Percentiles rank a stretch among this genome's conserved stretches.
phyloP scores from a whole-genome alignment of 768 basidiomycete genomes.

The Boletellus emodensis region DNA sequence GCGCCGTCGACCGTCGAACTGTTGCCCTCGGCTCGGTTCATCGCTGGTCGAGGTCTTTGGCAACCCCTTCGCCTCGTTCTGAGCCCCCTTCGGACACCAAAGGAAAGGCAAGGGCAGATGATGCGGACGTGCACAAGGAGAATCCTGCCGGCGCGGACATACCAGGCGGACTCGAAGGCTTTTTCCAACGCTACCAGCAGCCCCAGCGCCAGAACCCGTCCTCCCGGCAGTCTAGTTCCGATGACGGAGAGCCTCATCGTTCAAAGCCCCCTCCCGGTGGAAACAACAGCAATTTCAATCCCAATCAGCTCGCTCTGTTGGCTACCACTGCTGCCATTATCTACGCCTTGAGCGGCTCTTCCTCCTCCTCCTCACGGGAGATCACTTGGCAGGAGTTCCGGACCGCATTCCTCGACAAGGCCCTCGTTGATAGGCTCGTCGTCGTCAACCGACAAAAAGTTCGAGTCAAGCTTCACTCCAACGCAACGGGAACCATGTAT shows the following conservation, averaged over 20 bases:
- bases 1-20: conserved; percentile 41
- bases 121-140: conserved; percentile 31
- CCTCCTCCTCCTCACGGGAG: conserved; percentile 62
- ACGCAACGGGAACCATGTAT: conserved; percentile 78
- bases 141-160: conserved; percentile 36
- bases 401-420: conserved; percentile 94
- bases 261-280: conserved; percentile 45
- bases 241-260: conserved; percentile 32
- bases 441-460: conserved; percentile 91
- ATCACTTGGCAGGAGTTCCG: conserved; percentile 99
- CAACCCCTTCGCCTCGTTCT: conserved; percentile 41
- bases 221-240: conserved; percentile 25
- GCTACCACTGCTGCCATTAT: conserved; percentile 59
- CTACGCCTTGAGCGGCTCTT: conserved; percentile 52
- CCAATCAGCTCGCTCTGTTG: conserved; percentile 55
- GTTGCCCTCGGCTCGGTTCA: conserved; percentile 30
- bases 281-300: conserved; percentile 49
- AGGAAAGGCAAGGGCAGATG: conserved; percentile 33
- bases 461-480: conserved; percentile 88
- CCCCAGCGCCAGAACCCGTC: conserved; percentile 32
- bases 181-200: conserved; percentile 64
- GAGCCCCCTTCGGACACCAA: conserved; percentile 29
- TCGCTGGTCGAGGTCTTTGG: conserved; percentile 40
- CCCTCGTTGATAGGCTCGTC: conserved; percentile 87
- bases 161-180: conserved; percentile 71